Base-by-base conservation (phyloP, 108 stramenopile species). In the Bacterosira constricta region DNA sequence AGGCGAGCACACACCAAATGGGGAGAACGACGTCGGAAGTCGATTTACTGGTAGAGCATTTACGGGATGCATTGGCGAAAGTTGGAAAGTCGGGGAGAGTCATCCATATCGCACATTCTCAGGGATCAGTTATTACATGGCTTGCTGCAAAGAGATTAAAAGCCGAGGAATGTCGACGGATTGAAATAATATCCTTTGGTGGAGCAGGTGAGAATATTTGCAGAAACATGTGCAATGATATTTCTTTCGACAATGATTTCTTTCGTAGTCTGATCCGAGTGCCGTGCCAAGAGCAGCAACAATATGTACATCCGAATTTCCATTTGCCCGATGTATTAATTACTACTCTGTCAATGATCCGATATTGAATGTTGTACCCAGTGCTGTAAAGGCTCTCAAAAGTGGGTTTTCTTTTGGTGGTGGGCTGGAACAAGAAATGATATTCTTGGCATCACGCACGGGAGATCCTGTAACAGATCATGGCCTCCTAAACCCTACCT, bases 321-420 rank as follows among this genome's bases (percentile, higher is more conserved):
- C 92, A 7, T 93, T 93, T 78, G 62, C 71, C 10, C 74, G 95
- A 61, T 90, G 90, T 42, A 79, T 96, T 45, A 96, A 96, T 58
- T 96, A 96, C 38, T 96, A 96, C 62, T 77, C 90, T 2, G 83
- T 93, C 34, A 96, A 96, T 63, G 95, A 96, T 79, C 95, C 95
- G 9, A 75, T 96, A 49, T 62, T 96, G 30, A 85, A 85, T 55
- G 71, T 95, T 0, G 90, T 90, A 4, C 94, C 95, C 1, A 62
- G 55, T 26, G 94, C 91, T 2, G 85, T 75, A 26, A 84, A 84
- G 51, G 88, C 90, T 6, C 64, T 95, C 9, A 85, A 83, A 63
- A 85, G 85, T 12, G 93, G 93, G 30, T 84, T 86, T 67, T 63
- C 73, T 13, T 74, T 74, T 71, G 74, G 73, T 23, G 59, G 69